Base-by-base conservation (phyloP, 164 flowering plant species). In the Macadamia integrifolia region DNA sequence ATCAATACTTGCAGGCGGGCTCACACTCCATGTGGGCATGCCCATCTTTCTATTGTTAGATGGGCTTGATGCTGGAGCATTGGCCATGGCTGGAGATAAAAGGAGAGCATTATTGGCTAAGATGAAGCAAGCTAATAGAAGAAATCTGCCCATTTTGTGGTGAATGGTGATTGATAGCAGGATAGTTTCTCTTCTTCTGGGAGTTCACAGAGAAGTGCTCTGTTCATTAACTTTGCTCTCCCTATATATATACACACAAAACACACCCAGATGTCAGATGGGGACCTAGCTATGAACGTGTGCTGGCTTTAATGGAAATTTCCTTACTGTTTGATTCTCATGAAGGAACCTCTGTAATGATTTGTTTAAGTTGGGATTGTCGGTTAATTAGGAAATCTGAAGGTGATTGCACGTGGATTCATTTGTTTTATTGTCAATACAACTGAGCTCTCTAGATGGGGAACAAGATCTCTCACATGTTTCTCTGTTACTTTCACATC, bases 71-170 rank as follows among this genome's bases (percentile, higher is more conserved):
- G 32, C 59, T 42, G 66, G 75, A 29, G 71, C 57, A 40, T 66
- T 2, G 3, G 66, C 14, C 66, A 66, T 64, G 63, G 76, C 75
- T 8, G 56, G 68, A 62, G 57, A 17, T 53, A 62, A 63, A 32
- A 75, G 12, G 65, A 73, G 62, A 66, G 66, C 55, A 60, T 70
- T 10, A 35, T 35, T 35, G 31, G 69, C 52, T 48, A 75, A 57
- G 64, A 79, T 64, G 56, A 79, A 74, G 70, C 58, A 67, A 40
- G 74, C 11, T 4, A 76, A 35, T 35, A 35, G 71, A 60, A 74
- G 69, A 48, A 50, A 15, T 6, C 43, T 57, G 40, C 3, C 40
- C 40, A 35, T 35, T 35, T 35, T 35, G 40, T 2, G 5, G 3
- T 35, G 40, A 35, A 35, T 35, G 10, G 44, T 40, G 1, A 0